These are phyloP conservation scores for Podospora pseudoanserina DNA, from an alignment of 495 filamentous ascomycete genomes.

Conservation along the genomic window DNA sequence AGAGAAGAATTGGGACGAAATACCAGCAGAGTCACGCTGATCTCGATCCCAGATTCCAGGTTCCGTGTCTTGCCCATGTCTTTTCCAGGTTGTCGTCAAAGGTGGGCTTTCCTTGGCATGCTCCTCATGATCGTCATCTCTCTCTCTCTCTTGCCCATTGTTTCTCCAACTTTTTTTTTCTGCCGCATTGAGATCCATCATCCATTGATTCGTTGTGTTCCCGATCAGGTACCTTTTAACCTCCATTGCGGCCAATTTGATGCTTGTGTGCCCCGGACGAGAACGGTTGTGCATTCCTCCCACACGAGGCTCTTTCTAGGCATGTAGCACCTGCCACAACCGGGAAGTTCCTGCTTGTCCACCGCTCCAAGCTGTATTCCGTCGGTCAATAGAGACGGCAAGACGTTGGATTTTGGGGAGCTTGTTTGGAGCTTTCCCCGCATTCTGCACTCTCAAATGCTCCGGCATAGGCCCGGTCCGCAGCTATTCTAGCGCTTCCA, in stretches of 20 bases:
- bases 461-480: slow-evolving; percentile 13
- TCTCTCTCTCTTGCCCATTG: neutral
- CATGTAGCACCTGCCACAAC: slow-evolving; percentile 3
- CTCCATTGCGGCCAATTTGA: neutral
- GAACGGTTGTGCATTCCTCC: neutral
- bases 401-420: neutral
- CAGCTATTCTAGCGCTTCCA: neutral
- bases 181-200: neutral
- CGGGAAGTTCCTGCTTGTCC: neutral
- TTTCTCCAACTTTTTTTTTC: slow-evolving; percentile 3
- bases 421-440: slow-evolving; percentile 7
- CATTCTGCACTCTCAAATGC: slow-evolving; percentile 3
- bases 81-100: neutral
- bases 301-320: neutral
- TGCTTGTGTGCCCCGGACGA: neutral
- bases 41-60: slow-evolving; percentile 3
- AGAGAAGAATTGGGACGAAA: neutral
- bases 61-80: neutral
- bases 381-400: slow-evolving; percentile 3
- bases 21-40: neutral
- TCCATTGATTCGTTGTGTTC: neutral
- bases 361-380: neutral
- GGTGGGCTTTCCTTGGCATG: neutral
- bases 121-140: slow-evolving; percentile 2
- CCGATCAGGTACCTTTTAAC: neutral